phyloP scores from a whole-genome alignment of 202 grass and related monocot species.

The Carex arenaria region DNA sequence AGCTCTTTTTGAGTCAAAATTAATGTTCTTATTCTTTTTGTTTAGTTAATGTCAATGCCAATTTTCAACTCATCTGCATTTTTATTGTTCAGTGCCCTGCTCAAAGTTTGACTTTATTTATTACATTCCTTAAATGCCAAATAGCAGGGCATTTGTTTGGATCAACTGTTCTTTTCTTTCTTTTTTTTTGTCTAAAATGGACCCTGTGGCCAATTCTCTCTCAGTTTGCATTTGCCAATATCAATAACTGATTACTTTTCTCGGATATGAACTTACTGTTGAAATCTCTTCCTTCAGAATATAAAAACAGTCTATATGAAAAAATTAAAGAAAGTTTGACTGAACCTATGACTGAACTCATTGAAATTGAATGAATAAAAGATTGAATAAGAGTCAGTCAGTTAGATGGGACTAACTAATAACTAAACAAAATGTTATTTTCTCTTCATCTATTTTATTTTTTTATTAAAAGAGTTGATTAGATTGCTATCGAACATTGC shows the following conservation, averaged over 20 bases:
- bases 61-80: neutral
- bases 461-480: neutral
- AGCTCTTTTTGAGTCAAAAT: neutral
- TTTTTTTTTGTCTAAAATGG: conserved; percentile 1
- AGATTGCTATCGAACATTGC: neutral
- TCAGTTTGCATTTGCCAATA: neutral
- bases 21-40: neutral
- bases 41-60: neutral
- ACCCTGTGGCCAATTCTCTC: neutral
- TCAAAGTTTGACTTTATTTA: neutral
- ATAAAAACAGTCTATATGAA: neutral
- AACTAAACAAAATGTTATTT: neutral
- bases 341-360: neutral
- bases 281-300: neutral
- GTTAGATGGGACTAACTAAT: neutral
- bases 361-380: neutral
- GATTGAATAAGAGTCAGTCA: neutral
- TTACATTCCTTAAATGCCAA: neutral
- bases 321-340: neutral
- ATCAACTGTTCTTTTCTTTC: neutral
- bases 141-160: neutral
- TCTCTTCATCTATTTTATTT: neutral
- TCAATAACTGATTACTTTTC: neutral
- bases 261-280: neutral
- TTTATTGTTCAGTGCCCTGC: neutral